Base-by-base conservation (phyloP, 495 filamentous ascomycete genomes). In the Penicillium mononematosum region DNA sequence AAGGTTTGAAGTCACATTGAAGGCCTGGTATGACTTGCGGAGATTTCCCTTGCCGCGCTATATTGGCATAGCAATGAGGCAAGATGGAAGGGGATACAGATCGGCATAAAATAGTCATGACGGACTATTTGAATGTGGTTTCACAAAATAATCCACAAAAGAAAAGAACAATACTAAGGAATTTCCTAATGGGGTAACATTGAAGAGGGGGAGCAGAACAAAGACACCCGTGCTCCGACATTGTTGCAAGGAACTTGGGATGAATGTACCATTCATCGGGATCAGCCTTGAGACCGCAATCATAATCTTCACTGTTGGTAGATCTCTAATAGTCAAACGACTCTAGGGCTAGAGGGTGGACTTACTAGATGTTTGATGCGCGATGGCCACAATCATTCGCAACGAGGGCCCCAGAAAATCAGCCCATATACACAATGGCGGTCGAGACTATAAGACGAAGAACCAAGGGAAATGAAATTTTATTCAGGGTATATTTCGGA, bases 101-200 rank as follows among this genome's bases (percentile, higher is more conserved):
- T 36, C 6, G 25, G 4, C 12, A n/a, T 20, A 17, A 14, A 14
- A 42, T 17, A 22, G 43, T 10, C 32, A 48, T 56, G 20, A 48
- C 12, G 32, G n/a, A 22, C 32, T 5, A 50, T 20, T 19, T 19
- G 16, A 39, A 16, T 1, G n/a, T 19, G 22, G 17, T 20, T 25
- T 14, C 9, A 25, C 10, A n/a, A 22, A 29, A 24, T 7, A 27
- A 53, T 45, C 16, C n/a, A 32, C 16, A 3, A 12, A 29, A 29
- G 7, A 42, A 25, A 22, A 60, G 46, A 60, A 60, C 52, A 56
- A 50, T 60, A 48, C 25, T 45, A 50, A 60, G 41, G 51, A 17
- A 19, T 44, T 42, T 52, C 66, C 62, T 24, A 45, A 68, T 61
- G 49, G 59, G 63, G 67, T 58, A 61, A 61, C 50, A 70, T 73